These are phyloP conservation scores for Spathaspora arborariae DNA, from an alignment of 805 yeast genomes.

Conservation along the genomic window DNA sequence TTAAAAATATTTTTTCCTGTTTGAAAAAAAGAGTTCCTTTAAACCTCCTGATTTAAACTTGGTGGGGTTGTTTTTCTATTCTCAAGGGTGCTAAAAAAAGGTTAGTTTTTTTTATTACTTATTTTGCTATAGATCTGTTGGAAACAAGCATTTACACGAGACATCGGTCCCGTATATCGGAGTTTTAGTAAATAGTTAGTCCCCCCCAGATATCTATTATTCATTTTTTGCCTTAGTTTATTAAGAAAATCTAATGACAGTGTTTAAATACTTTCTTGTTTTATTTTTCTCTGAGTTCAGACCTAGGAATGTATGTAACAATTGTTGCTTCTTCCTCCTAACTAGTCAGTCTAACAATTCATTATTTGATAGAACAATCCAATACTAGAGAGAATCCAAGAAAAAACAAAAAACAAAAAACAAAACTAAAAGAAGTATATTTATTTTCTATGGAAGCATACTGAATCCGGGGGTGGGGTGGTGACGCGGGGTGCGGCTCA, in stretches of 20 bases:
- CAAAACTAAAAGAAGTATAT: too few relatives aligned
- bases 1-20: neutral
- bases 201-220: too few relatives aligned
- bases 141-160: neutral
- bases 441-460: too few relatives aligned
- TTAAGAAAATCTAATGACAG: too few relatives aligned
- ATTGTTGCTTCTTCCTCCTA: too few relatives aligned
- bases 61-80: neutral
- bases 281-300: too few relatives aligned
- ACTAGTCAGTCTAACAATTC: too few relatives aligned
- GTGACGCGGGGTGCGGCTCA: neutral
- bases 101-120: neutral
- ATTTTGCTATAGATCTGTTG: neutral
- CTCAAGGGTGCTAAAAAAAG: neutral
- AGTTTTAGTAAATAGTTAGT: neutral
- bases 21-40: neutral
- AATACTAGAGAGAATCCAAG: slow-evolving; percentile 1
- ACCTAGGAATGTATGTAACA: too few relatives aligned
- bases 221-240: too few relatives aligned
- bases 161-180: neutral
- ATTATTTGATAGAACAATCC: too few relatives aligned
- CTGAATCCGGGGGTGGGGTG: slow-evolving; percentile 2
- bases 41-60: neutral
- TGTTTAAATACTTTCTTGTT: too few relatives aligned
- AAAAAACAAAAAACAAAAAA: neutral